Conservation (phyloP, 306 rosid species). For the Castanea sativa region DNA sequence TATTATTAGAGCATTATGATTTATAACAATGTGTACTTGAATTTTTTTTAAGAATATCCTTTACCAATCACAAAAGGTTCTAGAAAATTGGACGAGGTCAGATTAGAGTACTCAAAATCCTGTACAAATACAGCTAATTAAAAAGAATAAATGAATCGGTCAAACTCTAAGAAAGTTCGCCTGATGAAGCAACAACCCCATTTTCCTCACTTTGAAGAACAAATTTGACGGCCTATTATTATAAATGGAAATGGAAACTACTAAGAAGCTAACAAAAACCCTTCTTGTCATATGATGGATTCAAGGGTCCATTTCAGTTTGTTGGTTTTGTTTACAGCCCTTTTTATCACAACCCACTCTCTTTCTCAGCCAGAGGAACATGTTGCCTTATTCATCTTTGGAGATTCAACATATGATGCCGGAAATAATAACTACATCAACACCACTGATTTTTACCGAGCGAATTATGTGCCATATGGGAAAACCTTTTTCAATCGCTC, state of each 20-base stretch:
- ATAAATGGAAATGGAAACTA: not conserved
- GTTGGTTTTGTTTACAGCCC: not conserved
- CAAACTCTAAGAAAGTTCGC: no score
- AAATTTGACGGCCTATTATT: no score
- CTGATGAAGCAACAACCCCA: no score
- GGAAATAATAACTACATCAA: conserved; percentile 40
- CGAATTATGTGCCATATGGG: conserved; percentile 30
- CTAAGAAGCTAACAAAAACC: not conserved
- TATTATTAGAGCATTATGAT: no score
- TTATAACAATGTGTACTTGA: no score
- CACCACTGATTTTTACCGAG: not conserved
- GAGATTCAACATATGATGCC: conserved; percentile 35
- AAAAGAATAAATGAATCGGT: no score
- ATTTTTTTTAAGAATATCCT: no score
- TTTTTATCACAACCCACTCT: not conserved
- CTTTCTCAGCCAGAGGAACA: not conserved
- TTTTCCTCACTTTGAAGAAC: no score
- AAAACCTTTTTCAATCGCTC: conserved; percentile 26
- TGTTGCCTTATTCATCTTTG: conserved; percentile 28
- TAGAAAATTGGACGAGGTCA: no score
- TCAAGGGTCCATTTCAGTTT: not conserved
- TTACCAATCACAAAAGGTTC: no score
- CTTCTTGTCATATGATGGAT: not conserved
- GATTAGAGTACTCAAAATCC: no score
- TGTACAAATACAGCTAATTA: no score